Evolutionary conservation across 2,329 filamentous ascomycete genomes (phyloP), one percentile per base, ranked within the genome.

Genomic region (Neofusicoccum laricinum): DNA sequence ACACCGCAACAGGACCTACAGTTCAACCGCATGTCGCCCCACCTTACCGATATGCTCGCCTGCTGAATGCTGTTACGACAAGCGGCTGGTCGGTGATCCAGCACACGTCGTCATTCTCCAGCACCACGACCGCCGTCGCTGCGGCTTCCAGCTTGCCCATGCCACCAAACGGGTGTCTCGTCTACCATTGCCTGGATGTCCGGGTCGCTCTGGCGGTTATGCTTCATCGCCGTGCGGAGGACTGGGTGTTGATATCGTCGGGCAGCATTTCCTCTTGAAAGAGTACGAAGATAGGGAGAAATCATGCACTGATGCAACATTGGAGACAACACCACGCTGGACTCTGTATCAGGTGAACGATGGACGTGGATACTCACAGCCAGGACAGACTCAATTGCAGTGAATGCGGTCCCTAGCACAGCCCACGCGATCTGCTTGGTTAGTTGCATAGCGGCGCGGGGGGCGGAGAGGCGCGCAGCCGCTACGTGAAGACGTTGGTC

Each of bases 391-490:
- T 1, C 75, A 71, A 66, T 82, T 81, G 64, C 71, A 74, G 63
- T 80, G 75, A 43, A 82, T 78, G 12, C 72, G 70, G 36, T 80
- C 69, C 41, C 71, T 70, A 1, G 77, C 79, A 63, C 79, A 79
- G 59, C 81, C 78, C n/a, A 80, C 2, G 79, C 79, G n/a, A 81
- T 72, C 61, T 78, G 75, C 59, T 78, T 80, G 7, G 81, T 83
- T 49, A 85, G 72, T 46, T 77, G 73, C 10, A 79, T 72, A 6
- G 43, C 19, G 40, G 43, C 34, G 50, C 63, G n/a, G 66, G 63
- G 25, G 68, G 46, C 4, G 55, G 46, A 17, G 64, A 61, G 12
- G 32, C 10, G 25, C 25, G 4, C 15, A 46, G 34, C 11, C 73
- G 71, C 63, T 74, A 70, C 64, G 72, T 67, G 51, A 70, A 68